phyloP scores from a whole-genome alignment of 2,329 filamentous ascomycete genomes.

The Aspergillus sp. region DNA sequence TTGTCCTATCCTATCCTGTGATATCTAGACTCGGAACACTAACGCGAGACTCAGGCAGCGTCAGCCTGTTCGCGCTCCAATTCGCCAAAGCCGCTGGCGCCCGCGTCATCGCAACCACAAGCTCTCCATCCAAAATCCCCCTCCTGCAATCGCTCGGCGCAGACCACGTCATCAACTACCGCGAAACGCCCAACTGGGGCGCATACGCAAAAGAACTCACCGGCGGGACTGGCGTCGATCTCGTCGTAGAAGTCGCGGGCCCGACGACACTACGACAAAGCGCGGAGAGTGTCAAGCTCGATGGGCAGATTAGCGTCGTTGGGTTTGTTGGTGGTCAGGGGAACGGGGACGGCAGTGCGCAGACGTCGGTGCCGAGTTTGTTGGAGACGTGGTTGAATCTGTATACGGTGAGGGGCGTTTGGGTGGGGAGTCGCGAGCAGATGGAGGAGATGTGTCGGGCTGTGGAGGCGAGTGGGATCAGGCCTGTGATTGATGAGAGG shows the following conservation, averaged over 20 bases:
- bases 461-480: neutral
- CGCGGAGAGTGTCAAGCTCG: neutral
- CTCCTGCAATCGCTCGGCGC: neutral
- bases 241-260: neutral
- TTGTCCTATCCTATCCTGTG: neutral
- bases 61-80: neutral
- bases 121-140: neutral
- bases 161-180: neutral
- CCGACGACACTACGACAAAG: neutral
- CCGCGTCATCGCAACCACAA: neutral
- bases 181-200: neutral
- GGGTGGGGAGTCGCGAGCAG: constrained; percentile 1
- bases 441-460: constrained; percentile 21
- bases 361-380: constrained; percentile 32
- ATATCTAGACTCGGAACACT: neutral
- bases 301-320: neutral
- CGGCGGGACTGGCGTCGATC: neutral
- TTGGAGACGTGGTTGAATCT: constrained; percentile 22
- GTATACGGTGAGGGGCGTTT: neutral
- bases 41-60: neutral
- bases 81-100: neutral
- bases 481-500: neutral
- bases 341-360: no score
- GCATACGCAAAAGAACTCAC: neutral
- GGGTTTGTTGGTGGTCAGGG: constrained; percentile 14